Conservation (phyloP, 2,329 filamentous ascomycete species). For the Hirsutella minnesotensis region DNA sequence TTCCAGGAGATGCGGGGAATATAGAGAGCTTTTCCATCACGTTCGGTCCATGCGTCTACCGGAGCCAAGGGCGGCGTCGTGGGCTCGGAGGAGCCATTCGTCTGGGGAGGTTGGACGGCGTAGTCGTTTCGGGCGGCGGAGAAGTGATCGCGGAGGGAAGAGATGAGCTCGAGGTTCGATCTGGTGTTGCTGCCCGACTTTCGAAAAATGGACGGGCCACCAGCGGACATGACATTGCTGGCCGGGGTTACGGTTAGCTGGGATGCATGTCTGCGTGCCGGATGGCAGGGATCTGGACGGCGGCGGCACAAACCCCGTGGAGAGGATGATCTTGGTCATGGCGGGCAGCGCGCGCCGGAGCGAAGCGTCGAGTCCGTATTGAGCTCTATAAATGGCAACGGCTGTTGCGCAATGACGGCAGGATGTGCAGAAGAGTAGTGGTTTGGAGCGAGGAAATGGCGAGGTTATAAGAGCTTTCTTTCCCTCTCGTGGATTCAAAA, state of each 20-base stretch:
- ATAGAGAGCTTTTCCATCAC: constrained; percentile 50
- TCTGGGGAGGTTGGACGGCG: constrained; percentile 14
- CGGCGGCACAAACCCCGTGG: constrained; percentile 57
- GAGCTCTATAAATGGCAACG: too few species aligned
- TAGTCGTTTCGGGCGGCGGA: constrained; percentile 58
- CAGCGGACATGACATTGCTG: constrained; percentile 75
- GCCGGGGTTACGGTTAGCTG: constrained; percentile 2
- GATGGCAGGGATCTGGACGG: constrained; percentile 1
- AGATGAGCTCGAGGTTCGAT: constrained; percentile 88
- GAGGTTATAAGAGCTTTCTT: neutral
- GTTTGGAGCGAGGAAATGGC: too few species aligned
- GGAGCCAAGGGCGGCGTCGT: constrained; percentile 14
- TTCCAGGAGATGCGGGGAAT: constrained; percentile 69
- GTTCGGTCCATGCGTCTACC: constrained; percentile 55
- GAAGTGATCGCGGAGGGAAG: constrained; percentile 78
- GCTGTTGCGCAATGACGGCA: too few species aligned
- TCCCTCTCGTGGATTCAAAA: neutral
- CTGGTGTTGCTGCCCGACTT: constrained; percentile 59
- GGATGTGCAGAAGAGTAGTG: too few species aligned
- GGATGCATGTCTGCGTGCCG: neutral
- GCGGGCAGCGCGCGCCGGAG: constrained; percentile 7
- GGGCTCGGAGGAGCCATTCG: constrained; percentile 21
- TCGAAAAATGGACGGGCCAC: constrained; percentile 73
- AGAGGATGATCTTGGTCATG: constrained; percentile 73
- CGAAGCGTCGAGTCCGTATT: neutral